Evolutionary conservation across 805 yeast species (phyloP), one percentile per base, ranked within the genome.

Genomic region (Yamadazyma philogaea): DNA sequence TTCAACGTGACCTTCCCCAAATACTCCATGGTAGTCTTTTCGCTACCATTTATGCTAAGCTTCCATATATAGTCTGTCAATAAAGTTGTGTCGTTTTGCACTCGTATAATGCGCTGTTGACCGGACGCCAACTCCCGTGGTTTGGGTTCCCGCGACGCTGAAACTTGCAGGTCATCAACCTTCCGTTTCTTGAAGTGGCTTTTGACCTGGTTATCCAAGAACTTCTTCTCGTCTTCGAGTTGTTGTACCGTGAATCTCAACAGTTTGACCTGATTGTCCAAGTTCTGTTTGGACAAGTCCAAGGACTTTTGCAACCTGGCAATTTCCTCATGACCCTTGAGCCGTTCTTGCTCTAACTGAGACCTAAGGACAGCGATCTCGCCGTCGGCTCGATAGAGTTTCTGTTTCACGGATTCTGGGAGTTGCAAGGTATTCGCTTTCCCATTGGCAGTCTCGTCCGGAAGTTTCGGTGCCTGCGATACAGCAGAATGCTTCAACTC

Each of bases 311-410:
- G 47, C 19, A 69, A 45, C 14, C 53, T 37, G 28, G 44, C 44
- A 19, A 65, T 53, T 48, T 77, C 81, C 1, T 59, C 60, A 5
- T 64, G 64, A 32, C 64, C 64, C 37, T 64, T 68, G 19, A 55
- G 55, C 39, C 74, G 76, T 3, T 77, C 47, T 32, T 74, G 72
- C 16, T 72, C 63, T 16, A 85, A 63, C 51, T 81, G 87, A 7
- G 82, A 78, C 42, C 95, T 68, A 14, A 90, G 67, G 27, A 89
- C 81, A 11, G 93, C 81, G 28, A 86, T 81, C 55, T 90, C 96
- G 2, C 97, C 97, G 42, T 77, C 77, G 4, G 52, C 52, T 27
- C 72, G 64, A 42, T 67, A 70, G n/a, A 80, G 35, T 40, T 54
- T 46, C 43, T 54, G 49, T 52, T 55, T 55, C 42, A 60, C 37